Evolutionary conservation across 164 flowering plant genomes (phyloP), one percentile per base, ranked within the genome.

Genomic region (Euptelea pleiosperma): DNA sequence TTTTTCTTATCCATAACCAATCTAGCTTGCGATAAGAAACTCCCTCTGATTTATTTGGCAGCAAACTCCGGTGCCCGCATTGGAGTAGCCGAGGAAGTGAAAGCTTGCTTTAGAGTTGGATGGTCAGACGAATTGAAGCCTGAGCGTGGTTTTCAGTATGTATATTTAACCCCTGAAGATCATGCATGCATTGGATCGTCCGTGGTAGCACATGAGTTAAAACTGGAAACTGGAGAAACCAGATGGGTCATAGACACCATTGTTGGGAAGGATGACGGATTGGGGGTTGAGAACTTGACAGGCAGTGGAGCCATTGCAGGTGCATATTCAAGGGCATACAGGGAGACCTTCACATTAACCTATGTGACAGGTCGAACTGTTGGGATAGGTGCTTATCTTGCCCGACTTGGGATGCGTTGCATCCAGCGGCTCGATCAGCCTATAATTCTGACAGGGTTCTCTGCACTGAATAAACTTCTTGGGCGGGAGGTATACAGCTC

Each of bases 241-340:
- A 79, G 99, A 75, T 91, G 98, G 99, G 86, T 94, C 48, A 84
- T 94, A 47, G 98, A 91, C 70, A 80, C 96, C 18, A 85, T 94
- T 66, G 83, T 94, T 10, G 99, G 99, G 33, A 87, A 84, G 65
- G 98, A 94, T 51, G 99, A 91, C 62, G 99, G 96, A 1, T 63
- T 94, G 42, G 99, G 99, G 24, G 99, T 89, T 58, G 99, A 94
- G 70, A 91, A 84, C 74, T 71, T 91, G 56, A 76, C 85, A 1
- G 99, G 99, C 0, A 94, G 99, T 73, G 99, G 99, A 62, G 99
- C 99, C 44, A 94, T 94, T 67, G 98, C 98, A 10, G 73, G 96
- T 69, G 98, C 94, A 45, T 94, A 84, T 70, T 91, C 99, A 12
- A 84, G 80, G 75, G 96, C 99, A n/a, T 94, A 94, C 75, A 80